Evolutionary conservation across 2,329 filamentous ascomycete genomes (phyloP), one percentile per base, ranked within the genome.

Genomic region (Alternaria sp.): DNA sequence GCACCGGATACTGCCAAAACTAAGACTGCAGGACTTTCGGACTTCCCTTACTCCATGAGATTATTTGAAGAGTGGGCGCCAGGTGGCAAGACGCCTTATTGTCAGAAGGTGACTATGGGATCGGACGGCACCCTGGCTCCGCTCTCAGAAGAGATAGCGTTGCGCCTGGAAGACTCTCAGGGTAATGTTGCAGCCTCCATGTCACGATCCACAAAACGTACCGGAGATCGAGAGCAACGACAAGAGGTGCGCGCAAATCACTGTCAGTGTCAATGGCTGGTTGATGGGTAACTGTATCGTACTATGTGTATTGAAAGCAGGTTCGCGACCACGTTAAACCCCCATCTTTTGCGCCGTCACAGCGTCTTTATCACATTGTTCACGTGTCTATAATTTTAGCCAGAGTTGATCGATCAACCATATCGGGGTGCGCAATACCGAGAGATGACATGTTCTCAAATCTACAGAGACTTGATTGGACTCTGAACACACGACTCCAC

Each of bases 21-120:
- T 27, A 50, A 14, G 6, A 46, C 40, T 18, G 30, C 27, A 30
- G 34, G 32, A 12, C 50, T 59, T 20, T 44, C 60, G 8, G 57
- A 54, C 18, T 49, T 74, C 7, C 73, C 74, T 1, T 72, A 71
- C 56, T 59, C 59, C n/a, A 9, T 75, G 27, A 69, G 71, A 41
- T 55, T 77, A 12, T 52, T 64, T 12, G 74, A 76, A 54, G 59
- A 68, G 18, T 62, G 59, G 30, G n/a, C 40, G n/a, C 52, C 63
- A 8, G 59, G 66, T 18, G 64, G 57, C 4, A 69, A 63, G 27
- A 51, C 25, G 2, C 66, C 73, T 7, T 73, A 70, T 34, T 75
- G 72, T 46, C 61, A 70, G 48, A 71, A 66, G 36, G 50, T 62
- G 41, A 46, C 25, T 14, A 49, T 71, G 9, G 11, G 48, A 16